phyloP scores from a whole-genome alignment of 192 early-diverging fungal genomes.

The Linnemannia exigua region DNA sequence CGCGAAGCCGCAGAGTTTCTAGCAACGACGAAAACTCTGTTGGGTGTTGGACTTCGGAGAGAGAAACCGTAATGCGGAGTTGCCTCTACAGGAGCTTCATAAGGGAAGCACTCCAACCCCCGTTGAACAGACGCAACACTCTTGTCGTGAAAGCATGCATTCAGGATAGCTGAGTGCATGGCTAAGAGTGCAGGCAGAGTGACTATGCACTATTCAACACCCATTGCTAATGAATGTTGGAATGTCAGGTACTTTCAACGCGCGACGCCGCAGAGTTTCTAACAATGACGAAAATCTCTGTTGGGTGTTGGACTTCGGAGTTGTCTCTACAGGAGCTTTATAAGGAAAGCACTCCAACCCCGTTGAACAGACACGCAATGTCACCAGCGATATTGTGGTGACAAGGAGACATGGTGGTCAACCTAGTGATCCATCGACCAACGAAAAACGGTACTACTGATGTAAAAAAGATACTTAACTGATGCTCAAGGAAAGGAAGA shows the following conservation, averaged over 20 bases:
- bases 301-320: conserved; percentile 25
- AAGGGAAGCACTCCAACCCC: conserved; percentile 27
- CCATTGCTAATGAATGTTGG: conserved; percentile 18
- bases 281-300: conserved; percentile 33
- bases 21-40: conserved; percentile 31
- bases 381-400: conserved; percentile 12
- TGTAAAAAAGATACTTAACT: neutral
- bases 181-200: conserved; percentile 4
- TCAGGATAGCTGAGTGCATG: conserved; percentile 1
- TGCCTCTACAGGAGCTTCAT: conserved; percentile 27
- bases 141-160: conserved; percentile 5
- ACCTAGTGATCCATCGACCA: conserved; percentile 33
- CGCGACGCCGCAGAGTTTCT: conserved; percentile 28
- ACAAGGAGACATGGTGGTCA: conserved; percentile 39
- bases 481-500: conserved; percentile 1
- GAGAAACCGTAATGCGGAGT: conserved; percentile 29
- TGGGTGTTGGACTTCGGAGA: conserved; percentile 31
- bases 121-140: neutral
- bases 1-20: conserved; percentile 29
- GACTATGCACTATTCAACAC: conserved; percentile 9
- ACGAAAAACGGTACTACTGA: conserved; percentile 12
- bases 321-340: conserved; percentile 29
- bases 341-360: conserved; percentile 30
- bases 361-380: conserved; percentile 30
- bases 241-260: conserved; percentile 32